Percentiles rank a stretch among this genome's conserved stretches.
These are phyloP conservation scores for Solanum arcanum DNA, from an alignment of 257 asterid genomes.

Conservation along the genomic window DNA sequence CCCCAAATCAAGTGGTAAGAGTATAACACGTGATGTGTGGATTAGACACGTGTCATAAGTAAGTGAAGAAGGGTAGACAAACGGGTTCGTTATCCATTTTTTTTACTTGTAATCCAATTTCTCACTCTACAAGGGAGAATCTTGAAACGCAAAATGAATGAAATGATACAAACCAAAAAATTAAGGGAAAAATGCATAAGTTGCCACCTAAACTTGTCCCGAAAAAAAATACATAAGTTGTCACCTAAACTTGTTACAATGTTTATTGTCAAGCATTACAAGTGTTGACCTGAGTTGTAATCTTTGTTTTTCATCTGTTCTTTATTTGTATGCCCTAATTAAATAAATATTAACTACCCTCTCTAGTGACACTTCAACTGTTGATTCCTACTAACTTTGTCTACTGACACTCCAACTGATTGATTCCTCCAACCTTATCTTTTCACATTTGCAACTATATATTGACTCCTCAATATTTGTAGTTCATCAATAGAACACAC, in stretches of 20 bases:
- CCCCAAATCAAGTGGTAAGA: neutral
- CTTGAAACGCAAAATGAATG: neutral
- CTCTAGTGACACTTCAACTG: constrained; percentile 40
- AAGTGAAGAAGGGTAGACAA: neutral
- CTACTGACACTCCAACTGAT: constrained; percentile 41
- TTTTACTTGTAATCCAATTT: neutral
- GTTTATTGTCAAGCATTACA: neutral
- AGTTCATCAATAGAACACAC: neutral
- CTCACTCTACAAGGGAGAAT: neutral
- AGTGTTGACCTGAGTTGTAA: neutral
- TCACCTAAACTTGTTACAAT: neutral
- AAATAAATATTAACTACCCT: constrained; percentile 21
- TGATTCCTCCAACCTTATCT: neutral
- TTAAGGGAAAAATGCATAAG: neutral
- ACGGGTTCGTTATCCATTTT: neutral
- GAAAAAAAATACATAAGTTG: neutral
- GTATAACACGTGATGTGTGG: accelerated
- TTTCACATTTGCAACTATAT: neutral
- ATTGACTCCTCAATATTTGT: neutral
- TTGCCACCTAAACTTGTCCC: neutral
- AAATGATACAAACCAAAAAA: neutral
- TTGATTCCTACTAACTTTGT: constrained; percentile 10
- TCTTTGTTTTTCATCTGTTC: constrained; percentile 2
- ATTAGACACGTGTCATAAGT: neutral
- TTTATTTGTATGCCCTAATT: neutral